Base-by-base conservation (phyloP, 192 early-diverging fungal species). In the Coemansia biformis region DNA sequence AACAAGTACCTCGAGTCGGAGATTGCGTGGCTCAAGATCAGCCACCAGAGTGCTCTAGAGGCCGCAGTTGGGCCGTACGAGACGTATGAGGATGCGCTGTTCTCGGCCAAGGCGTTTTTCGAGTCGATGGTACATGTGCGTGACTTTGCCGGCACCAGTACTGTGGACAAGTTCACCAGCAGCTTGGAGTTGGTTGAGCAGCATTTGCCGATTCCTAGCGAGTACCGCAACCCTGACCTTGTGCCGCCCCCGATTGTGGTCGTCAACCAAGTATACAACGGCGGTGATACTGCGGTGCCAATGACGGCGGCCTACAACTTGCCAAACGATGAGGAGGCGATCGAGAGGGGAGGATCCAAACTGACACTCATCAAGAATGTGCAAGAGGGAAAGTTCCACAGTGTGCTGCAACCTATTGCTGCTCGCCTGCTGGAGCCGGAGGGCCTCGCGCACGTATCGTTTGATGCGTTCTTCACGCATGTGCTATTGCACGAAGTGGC, bases 261-360 rank as follows among this genome's bases (percentile, higher is more conserved):
- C 24, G 84, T 86, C 43, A 84, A 88, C 60, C 83, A 88, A 58
- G 64, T 88, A 4, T 84, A 83, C 56, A 62, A 77, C 51, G 82
- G 82, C 17, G 83, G 86, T 39, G 86, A 86, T 51, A 82, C 81
- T 17, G 78, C 80, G 11, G 85, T 83, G 31, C 84, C 86, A 19
- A 84, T 85, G 79, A 83, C 82, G 0, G 83, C 86, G 1, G 86
- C 86, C 14, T 88, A 83, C 53, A 88, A 88, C 40, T 56, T 88
- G 46, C 86, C 86, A 12, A 88, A 88, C 50, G 84, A 88, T 43
- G 84, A 88, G 69, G 78, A 76, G 7, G 82, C 83, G 18, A 83
- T 88, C 59, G 78, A 79, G 48, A 56, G 69, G 8, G 83, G 59
- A 0, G 86, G 86, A 1, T 83, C 80, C 34, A 84, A 84, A 46